Evolutionary conservation across 108 stramenopile genomes (phyloP).

Genomic region (Craspedostauros australis): DNA sequence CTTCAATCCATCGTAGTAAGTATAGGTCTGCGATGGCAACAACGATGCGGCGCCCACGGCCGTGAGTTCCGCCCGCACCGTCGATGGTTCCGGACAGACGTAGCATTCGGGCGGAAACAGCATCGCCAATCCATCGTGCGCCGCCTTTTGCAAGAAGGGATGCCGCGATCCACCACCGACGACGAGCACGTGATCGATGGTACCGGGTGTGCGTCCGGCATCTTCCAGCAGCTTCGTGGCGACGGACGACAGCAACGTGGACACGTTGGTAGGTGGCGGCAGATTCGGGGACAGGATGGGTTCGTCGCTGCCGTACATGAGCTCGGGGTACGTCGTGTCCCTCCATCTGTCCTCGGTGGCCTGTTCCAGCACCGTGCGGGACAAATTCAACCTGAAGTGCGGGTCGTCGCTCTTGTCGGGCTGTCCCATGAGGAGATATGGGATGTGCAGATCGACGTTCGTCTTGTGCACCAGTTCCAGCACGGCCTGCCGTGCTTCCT

Average conservation of each 20-base stretch:
- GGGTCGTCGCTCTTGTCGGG: slow-evolving; percentile 19
- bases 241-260: slow-evolving; percentile 45
- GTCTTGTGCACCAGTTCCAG: slow-evolving; percentile 56
- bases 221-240: slow-evolving; percentile 55
- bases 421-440: slow-evolving; percentile 56
- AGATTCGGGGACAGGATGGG: slow-evolving; percentile 38
- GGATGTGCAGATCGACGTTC: slow-evolving; percentile 56
- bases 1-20: slow-evolving; percentile 28
- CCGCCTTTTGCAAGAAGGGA: slow-evolving; percentile 33
- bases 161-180: slow-evolving; percentile 61
- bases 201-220: slow-evolving; percentile 31
- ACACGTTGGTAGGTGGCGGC: slow-evolving; percentile 47
- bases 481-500: slow-evolving; percentile 26
- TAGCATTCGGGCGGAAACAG: slow-evolving; percentile 16
- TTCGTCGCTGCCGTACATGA: slow-evolving; percentile 4
- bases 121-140: slow-evolving; percentile 11
- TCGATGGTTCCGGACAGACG: slow-evolving; percentile 21
- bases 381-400: slow-evolving; percentile 58
- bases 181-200: slow-evolving; percentile 44
- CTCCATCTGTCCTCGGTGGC: slow-evolving; percentile 31
- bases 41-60: slow-evolving; percentile 38
- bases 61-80: slow-evolving; percentile 33
- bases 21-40: slow-evolving; percentile 34
- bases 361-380: slow-evolving; percentile 57
- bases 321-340: slow-evolving; percentile 18